Evolutionary conservation across 306 rosid genomes (phyloP).

Genomic region (Casuarina glauca): DNA sequence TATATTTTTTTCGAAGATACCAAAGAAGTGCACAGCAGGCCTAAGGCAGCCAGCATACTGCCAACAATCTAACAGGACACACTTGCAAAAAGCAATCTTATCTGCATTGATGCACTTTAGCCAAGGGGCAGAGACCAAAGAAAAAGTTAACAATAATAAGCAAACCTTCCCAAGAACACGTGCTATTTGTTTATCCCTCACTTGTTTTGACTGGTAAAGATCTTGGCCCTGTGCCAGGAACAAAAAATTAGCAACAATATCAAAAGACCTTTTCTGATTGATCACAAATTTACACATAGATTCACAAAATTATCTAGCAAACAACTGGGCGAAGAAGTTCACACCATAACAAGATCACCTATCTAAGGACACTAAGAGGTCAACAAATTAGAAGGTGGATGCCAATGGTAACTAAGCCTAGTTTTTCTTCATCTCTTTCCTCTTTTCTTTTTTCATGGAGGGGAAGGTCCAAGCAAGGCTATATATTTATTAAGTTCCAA

Average conservation of each 20-base stretch:
- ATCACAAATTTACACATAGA: neutral
- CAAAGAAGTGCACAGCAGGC: conserved; percentile 12
- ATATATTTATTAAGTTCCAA: neutral
- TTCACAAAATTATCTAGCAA: neutral
- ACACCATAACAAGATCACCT: neutral
- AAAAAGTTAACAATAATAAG: conserved; percentile 10
- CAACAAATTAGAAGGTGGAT: neutral
- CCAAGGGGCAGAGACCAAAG: conserved; percentile 14
- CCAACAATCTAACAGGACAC: conserved; percentile 12
- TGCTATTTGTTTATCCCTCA: conserved; percentile 88
- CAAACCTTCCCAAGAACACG: conserved; percentile 84
- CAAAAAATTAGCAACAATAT: neutral
- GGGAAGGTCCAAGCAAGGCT: neutral
- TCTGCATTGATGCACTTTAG: conserved; percentile 15
- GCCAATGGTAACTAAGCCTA: neutral
- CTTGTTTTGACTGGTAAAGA: conserved; percentile 73
- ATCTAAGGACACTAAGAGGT: neutral
- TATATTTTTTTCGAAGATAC: conserved; percentile 14
- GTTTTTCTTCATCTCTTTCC: neutral
- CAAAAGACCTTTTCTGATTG: neutral
- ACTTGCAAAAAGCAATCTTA: conserved; percentile 12
- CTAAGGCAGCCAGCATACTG: conserved; percentile 11
- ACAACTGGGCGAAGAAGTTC: neutral
- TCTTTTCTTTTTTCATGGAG: neutral
- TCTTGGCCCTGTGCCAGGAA: conserved; percentile 67